Evolutionary conservation across 73 alveolate genomes (phyloP), one percentile per base, ranked within the genome.

Genomic region (Paramecium tetraurelia): DNA sequence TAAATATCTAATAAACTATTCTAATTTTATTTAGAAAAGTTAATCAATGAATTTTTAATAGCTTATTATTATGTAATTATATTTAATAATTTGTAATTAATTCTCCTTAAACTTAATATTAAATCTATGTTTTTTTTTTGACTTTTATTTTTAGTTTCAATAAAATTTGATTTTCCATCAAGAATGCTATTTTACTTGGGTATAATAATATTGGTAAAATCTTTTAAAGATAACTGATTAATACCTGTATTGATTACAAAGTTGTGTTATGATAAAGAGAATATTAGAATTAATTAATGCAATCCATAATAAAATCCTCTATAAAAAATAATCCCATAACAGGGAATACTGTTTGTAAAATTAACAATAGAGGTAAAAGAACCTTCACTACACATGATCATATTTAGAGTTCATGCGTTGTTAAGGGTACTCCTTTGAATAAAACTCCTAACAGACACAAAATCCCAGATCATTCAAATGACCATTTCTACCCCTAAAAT

Each of bases 401-500:
- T 40, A 72, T 72, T 35, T 4, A 33, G 2, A 72, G 46, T 72
- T 72, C 86, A 21, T 72, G 57, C 6, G 35, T 72, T n/a, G 46
- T 36, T 24, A 72, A 72, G 31, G 38, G 36, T 20, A 40, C 63
- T 22, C 84, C 84, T 22, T 31, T 63, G 16, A 63, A 63, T 63
- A 72, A 72, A 72, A 36, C 86, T 72, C 59, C 59, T 72, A 72
- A 40, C 59, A 35, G 59, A 72, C 59, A 72, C 33, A 72, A 29
- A 35, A 72, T 72, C 33, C 86, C 86, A 35, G 86, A 72, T 43
- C 86, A 72, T 38, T 16, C 86, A 33, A 21, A 72, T 72, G 38
- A 36, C 7, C 59, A 72, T 38, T 72, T 72, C 46, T 40, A 72
- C 10, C 86, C 53, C 4, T 21, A 36, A 72, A 63, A 36, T 36